Percentiles rank a stretch among this genome's conserved stretches.
phyloP scores from a whole-genome alignment of 768 basidiomycete genomes.

The Melanogaster broomeanus region DNA sequence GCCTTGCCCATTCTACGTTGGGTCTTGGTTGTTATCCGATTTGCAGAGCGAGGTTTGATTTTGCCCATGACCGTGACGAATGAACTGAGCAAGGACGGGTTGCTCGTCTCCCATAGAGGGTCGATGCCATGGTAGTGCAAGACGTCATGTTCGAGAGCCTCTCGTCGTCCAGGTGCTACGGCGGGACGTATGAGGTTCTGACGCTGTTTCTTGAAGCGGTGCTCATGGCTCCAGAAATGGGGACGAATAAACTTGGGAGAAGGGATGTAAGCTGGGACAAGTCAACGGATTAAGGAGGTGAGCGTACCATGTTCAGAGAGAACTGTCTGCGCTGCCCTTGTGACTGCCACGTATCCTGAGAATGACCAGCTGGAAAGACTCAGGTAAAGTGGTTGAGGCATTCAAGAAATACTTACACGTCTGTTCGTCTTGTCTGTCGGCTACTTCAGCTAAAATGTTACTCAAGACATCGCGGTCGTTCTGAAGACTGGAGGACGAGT shows the following conservation, averaged over 20 bases:
- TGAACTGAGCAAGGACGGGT: slow-evolving; percentile 55
- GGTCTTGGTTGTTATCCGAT: slow-evolving; percentile 72
- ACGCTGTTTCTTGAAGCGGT: slow-evolving; percentile 30
- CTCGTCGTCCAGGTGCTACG: slow-evolving; percentile 56
- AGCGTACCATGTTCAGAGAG: slow-evolving; percentile 20
- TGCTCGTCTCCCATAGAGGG: slow-evolving; percentile 68
- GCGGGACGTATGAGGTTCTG: slow-evolving; percentile 34
- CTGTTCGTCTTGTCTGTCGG: slow-evolving; percentile 2
- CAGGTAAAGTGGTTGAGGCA: neutral
- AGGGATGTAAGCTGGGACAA: neutral
- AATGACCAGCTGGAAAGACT: slow-evolving; percentile 9
- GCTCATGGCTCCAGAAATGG: slow-evolving; percentile 41
- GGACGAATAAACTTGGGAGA: slow-evolving; percentile 48
- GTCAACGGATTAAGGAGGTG: too few species aligned
- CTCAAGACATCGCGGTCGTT: slow-evolving; percentile 24
- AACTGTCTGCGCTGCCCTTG: slow-evolving; percentile 31
- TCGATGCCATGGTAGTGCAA: slow-evolving; percentile 74
- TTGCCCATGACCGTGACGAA: slow-evolving; percentile 80
- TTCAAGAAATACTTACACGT: neutral
- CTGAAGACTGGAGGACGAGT: slow-evolving; percentile 18
- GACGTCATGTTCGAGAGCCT: slow-evolving; percentile 60
- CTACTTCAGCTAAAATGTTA: slow-evolving; percentile 27
- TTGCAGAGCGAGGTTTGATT: slow-evolving; percentile 69
- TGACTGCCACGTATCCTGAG: slow-evolving; percentile 18
- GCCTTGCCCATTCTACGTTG: slow-evolving; percentile 84